A percentile compares a stretch with the other conserved stretches of the same genome.
Conservation (phyloP, 345 rosid genomes). For the Hibiscus mutabilis region DNA sequence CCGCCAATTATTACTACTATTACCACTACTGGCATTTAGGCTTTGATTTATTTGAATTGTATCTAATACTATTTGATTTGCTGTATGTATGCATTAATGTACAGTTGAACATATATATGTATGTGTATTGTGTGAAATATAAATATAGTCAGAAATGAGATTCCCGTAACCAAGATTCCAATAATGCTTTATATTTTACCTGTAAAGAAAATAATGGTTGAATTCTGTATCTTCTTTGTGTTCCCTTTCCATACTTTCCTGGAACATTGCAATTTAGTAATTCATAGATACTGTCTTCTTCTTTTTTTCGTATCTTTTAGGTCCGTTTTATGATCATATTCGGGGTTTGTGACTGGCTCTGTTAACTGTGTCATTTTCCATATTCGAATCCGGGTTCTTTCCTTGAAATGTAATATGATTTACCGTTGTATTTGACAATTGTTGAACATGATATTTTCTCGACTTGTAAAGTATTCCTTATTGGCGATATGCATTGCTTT, state of each 20-base stretch:
- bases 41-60: conserved; percentile 2
- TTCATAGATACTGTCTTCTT: background rate
- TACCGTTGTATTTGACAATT: no score
- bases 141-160: background rate
- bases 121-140: background rate
- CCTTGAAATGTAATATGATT: no score
- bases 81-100: background rate
- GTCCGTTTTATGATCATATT: no score
- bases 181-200: background rate
- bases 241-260: background rate
- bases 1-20: background rate
- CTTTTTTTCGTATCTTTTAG: no score
- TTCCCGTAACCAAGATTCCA: background rate
- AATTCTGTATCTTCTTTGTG: background rate
- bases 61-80: background rate
- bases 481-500: background rate
- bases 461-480: background rate
- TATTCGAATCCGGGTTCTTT: no score
- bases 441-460: background rate
- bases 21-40: background rate
- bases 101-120: background rate
- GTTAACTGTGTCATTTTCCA: no score
- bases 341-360: no score
- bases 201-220: no score
- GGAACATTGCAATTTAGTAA: background rate